Evolutionary conservation across 805 yeast species (phyloP).

Genomic region (Candida pini): DNA sequence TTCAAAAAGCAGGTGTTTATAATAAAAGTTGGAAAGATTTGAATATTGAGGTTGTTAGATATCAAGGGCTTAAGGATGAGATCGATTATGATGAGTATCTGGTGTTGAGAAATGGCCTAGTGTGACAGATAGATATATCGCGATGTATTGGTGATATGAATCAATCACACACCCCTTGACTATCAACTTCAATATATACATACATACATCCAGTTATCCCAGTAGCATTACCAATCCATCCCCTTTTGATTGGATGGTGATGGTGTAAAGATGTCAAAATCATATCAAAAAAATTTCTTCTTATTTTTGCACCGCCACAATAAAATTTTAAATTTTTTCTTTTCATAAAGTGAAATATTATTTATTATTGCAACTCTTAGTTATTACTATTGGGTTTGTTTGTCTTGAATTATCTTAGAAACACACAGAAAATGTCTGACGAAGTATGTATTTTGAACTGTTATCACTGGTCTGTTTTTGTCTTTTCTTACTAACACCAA

Average conservation of each 20-base stretch:
- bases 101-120: slow-evolving; percentile 17
- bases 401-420: not conserved
- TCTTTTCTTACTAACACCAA: too few species aligned
- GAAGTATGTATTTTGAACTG: slow-evolving; percentile 18
- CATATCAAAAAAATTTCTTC: too few species aligned
- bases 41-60: slow-evolving; percentile 44
- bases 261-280: too few species aligned
- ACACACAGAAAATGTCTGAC: slow-evolving; percentile 20
- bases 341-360: not conserved
- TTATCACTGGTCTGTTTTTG: not conserved
- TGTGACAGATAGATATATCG: too few species aligned
- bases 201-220: too few species aligned
- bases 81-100: slow-evolving; percentile 38
- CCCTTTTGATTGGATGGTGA: too few species aligned
- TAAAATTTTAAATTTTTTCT: too few species aligned
- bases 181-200: too few species aligned
- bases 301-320: too few species aligned
- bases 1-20: slow-evolving; percentile 62
- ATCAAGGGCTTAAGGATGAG: slow-evolving; percentile 46
- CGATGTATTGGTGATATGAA: too few species aligned
- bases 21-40: slow-evolving; percentile 23
- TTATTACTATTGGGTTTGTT: not conserved
- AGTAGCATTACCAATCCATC: too few species aligned
- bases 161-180: too few species aligned
- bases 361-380: not conserved